These are phyloP conservation scores for Wickerhamomyces silvicola DNA, from an alignment of 805 yeast genomes.

Conservation along the genomic window DNA sequence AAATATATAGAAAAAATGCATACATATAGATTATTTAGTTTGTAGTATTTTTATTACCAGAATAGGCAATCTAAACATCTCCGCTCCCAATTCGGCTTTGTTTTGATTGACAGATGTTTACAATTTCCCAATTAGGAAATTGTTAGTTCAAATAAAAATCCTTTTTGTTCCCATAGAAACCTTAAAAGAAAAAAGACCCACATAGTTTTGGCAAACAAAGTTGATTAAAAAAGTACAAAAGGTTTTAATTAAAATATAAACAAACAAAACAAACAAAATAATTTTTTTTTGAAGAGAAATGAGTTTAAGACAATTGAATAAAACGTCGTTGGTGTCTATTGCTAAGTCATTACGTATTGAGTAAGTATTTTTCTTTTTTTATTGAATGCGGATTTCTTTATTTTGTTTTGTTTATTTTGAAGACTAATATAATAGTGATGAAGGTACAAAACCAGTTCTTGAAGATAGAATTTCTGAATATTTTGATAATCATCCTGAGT, in stretches of 20 bases:
- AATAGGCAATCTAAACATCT: too few species aligned
- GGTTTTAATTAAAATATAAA: constrained; percentile 3
- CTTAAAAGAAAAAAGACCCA: constrained; percentile 3
- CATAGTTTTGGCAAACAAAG: background rate
- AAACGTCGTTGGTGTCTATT: constrained; percentile 29
- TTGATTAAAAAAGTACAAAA: constrained; percentile 1
- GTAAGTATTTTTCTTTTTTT: constrained; percentile 22
- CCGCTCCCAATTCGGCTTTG: too few species aligned
- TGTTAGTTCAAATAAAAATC: background rate
- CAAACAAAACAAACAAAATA: constrained; percentile 3
- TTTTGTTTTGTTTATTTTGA: constrained; percentile 7
- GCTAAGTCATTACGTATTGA: constrained; percentile 29
- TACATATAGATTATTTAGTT: background rate
- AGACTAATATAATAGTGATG: constrained; percentile 12
- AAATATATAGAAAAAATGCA: background rate
- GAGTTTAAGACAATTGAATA: constrained; percentile 30
- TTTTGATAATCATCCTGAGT: constrained; percentile 26
- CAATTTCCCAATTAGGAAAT: constrained; percentile 11
- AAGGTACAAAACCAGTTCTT: constrained; percentile 24
- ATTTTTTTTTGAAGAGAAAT: constrained; percentile 9
- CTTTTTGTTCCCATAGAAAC: background rate
- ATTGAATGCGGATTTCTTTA: constrained; percentile 1
- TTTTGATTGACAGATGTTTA: constrained; percentile 14
- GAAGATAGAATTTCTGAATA: constrained; percentile 23
- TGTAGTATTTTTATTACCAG: too few species aligned